phyloP scores from a whole-genome alignment of 805 yeast genomes.

The Yarrowia deformans region DNA sequence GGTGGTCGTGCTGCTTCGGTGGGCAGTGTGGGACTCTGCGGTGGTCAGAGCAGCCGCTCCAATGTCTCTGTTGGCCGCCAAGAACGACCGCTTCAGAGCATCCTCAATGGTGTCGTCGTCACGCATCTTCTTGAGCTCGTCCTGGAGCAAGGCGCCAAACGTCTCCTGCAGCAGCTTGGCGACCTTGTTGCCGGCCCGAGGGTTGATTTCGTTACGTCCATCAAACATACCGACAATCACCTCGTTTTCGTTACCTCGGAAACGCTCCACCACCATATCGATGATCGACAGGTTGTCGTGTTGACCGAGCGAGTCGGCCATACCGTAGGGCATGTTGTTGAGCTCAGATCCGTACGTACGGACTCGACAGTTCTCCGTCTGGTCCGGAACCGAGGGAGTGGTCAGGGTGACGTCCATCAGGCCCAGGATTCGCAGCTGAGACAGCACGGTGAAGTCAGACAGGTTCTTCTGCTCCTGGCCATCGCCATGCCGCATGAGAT shows the following conservation, averaged over 20 bases:
- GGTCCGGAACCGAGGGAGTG: slow-evolving; percentile 88
- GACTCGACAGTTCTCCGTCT: slow-evolving; percentile 78
- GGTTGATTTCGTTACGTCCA: slow-evolving; percentile 63
- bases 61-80: slow-evolving; percentile 80
- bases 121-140: slow-evolving; percentile 63
- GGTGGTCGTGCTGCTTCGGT: slow-evolving; percentile 61
- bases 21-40: slow-evolving; percentile 53
- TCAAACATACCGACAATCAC: slow-evolving; percentile 83
- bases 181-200: slow-evolving; percentile 52
- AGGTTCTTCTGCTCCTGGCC: slow-evolving; percentile 46
- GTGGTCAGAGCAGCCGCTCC: slow-evolving; percentile 57
- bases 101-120: slow-evolving; percentile 64
- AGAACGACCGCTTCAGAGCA: slow-evolving; percentile 83
- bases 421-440: slow-evolving; percentile 76
- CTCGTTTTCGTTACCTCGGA: slow-evolving; percentile 85
- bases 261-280: slow-evolving; percentile 86
- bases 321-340: slow-evolving; percentile 83
- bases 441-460: slow-evolving; percentile 75
- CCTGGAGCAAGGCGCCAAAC: slow-evolving; percentile 70
- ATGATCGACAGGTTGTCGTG: slow-evolving; percentile 68
- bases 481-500: slow-evolving; percentile 44
- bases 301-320: slow-evolving; percentile 83
- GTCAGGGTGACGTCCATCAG: slow-evolving; percentile 95
- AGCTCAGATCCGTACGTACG: slow-evolving; percentile 87
- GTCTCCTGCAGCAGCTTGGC: slow-evolving; percentile 76